Evolutionary conservation across 2,329 filamentous ascomycete genomes (phyloP).

Genomic region (Alternaria rosae): DNA sequence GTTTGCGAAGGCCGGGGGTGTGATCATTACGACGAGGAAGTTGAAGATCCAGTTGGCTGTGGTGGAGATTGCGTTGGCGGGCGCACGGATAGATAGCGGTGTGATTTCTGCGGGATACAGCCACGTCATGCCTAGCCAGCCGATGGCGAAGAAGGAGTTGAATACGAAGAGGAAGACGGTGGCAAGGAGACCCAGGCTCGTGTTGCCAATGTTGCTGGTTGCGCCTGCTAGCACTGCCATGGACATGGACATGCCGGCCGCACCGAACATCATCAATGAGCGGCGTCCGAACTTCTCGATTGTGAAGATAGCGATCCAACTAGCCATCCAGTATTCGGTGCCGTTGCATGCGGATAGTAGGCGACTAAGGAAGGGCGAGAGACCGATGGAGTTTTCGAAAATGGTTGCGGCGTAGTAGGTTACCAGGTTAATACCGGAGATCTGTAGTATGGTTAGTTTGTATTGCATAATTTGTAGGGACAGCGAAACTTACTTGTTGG

Average conservation of each 20-base stretch:
- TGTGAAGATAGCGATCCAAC: constrained; percentile 53
- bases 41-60: constrained; percentile 64
- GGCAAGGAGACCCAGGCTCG: constrained; percentile 47
- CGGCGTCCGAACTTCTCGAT: constrained; percentile 51
- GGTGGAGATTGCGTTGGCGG: constrained; percentile 85
- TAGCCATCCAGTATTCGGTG: constrained; percentile 53
- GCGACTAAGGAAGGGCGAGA: constrained; percentile 45
- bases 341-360: constrained; percentile 52
- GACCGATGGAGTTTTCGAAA: constrained; percentile 52
- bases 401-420: constrained; percentile 55
- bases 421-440: constrained; percentile 49
- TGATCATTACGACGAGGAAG: constrained; percentile 73
- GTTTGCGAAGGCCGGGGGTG: constrained; percentile 65
- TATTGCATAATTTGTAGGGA: too few species aligned
- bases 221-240: constrained; percentile 48
- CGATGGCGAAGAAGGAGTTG: constrained; percentile 89
- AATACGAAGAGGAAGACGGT: constrained; percentile 91
- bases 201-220: constrained; percentile 36
- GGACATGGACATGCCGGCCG: constrained; percentile 44
- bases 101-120: constrained; percentile 76
- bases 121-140: constrained; percentile 77
- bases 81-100: constrained; percentile 85
- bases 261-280: constrained; percentile 50
- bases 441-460: constrained; percentile 41
- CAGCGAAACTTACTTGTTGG: constrained; percentile 50